Base-by-base conservation (phyloP, 192 early-diverging fungal genomes). In the Pecoramyces ruminantium region DNA sequence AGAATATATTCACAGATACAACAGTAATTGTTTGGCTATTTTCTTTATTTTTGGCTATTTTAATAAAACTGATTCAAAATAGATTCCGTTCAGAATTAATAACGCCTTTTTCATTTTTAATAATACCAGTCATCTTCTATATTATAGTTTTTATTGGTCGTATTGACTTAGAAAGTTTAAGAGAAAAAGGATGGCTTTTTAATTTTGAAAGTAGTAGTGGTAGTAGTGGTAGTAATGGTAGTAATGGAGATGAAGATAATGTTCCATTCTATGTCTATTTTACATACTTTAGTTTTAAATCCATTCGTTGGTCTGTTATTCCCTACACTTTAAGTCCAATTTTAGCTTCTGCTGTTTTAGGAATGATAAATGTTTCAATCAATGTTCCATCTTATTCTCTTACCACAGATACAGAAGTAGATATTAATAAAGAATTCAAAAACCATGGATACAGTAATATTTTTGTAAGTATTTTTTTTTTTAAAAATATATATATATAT, bases 301-400 rank as follows among this genome's bases (percentile, higher is more conserved):
- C 80, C 11, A 82, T 84, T 14, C 58, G 85, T 27, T 90, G 89
- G 89, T 78, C 78, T 21, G 88, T 86, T 3, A 79, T 89, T 25
- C 81, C 85, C 0, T 79, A 42, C 84, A 85, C 29, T 15, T 11
- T 81, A 27, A 27, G 82, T 27, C 81, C 82, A 25, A 80, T 82
- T 29, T 80, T 81, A 28, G 79, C 82, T 28, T n/a, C 81, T 9
- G 29, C 30, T 8, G 81, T 82, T 29, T 82, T 82, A 29, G 82
- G 95, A 78, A 92, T 99, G 78, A 85, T 99, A 29, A 96, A 99
- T 85, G 97, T 99, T 11, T 96, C 97, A 8, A 97, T 99, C 83
- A 99, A 98, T 83, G 93, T 98, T 0, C 96, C 96, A 11, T 96
- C 96, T 17, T 87, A 96, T 78, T 94, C 95, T 1, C 96, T 97